phyloP scores from a whole-genome alignment of 2,329 filamentous ascomycete genomes.

The Oidium heveae region DNA sequence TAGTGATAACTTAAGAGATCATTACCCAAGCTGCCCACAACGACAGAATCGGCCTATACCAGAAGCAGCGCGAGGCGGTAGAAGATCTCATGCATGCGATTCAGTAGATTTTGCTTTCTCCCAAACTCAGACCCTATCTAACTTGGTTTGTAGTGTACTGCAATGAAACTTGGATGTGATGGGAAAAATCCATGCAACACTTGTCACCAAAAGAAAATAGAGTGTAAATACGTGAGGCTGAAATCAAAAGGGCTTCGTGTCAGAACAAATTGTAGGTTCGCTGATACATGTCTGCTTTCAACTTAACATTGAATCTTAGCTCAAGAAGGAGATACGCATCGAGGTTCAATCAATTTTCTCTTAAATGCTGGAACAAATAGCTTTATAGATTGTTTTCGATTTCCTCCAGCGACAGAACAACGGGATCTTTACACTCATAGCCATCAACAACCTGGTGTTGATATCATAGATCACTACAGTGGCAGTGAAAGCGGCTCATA shows the following conservation, averaged over 20 bases:
- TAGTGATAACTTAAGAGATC: slow-evolving; percentile 21
- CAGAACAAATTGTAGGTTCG: neutral
- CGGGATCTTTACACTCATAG: slow-evolving; percentile 16
- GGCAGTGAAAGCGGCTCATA: neutral
- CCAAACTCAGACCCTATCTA: neutral
- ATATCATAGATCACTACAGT: neutral
- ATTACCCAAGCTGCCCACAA: slow-evolving; percentile 18
- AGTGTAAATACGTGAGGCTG: slow-evolving; percentile 12
- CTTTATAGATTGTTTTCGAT: slow-evolving; percentile 20
- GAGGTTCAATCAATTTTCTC: slow-evolving; percentile 21
- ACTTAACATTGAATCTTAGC: neutral
- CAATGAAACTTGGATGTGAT: slow-evolving; percentile 22
- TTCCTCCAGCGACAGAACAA: slow-evolving; percentile 17
- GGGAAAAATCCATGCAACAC: slow-evolving; percentile 19
- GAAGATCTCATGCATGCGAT: slow-evolving; percentile 21
- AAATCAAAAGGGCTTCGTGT: slow-evolving; percentile 4
- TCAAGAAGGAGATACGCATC: slow-evolving; percentile 12
- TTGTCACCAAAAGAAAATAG: slow-evolving; percentile 18
- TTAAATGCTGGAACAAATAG: slow-evolving; percentile 20
- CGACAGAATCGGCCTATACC: slow-evolving; percentile 19
- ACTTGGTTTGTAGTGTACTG: slow-evolving; percentile 16
- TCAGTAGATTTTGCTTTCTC: slow-evolving; percentile 14
- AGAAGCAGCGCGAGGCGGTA: slow-evolving; percentile 20
- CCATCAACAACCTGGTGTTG: slow-evolving; percentile 8
- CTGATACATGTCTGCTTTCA: no score